phyloP scores from a whole-genome alignment of 805 yeast genomes.

The Clavispora vitiphila region DNA sequence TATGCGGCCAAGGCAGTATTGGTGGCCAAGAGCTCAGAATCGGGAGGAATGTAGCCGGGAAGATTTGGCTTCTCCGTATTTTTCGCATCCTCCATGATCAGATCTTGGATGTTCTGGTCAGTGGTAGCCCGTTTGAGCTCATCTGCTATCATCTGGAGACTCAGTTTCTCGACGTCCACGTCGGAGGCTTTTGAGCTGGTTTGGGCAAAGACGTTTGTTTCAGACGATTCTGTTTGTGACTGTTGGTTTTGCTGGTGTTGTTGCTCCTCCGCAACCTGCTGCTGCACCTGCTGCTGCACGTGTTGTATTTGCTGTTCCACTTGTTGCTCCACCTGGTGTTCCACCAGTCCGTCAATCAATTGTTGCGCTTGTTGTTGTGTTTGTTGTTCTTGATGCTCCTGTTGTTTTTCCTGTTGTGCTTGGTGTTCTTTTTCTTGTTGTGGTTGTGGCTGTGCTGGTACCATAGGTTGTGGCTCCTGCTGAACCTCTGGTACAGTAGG shows the following conservation, averaged over 20 bases:
- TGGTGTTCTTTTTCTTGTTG: neutral
- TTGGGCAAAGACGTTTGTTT: neutral
- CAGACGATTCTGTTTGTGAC: neutral
- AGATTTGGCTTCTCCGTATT: neutral
- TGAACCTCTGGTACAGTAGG: no score
- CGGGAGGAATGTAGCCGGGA: slow-evolving; percentile 28
- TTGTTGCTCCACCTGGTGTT: neutral
- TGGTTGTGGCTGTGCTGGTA: neutral
- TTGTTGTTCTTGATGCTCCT: neutral
- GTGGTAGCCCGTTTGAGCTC: slow-evolving; percentile 30
- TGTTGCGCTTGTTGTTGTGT: neutral
- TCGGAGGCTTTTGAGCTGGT: neutral
- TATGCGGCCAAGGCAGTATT: slow-evolving; percentile 39
- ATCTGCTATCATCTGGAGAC: slow-evolving; percentile 28
- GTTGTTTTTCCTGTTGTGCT: no score
- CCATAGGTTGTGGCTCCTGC: neutral
- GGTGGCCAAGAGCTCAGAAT: slow-evolving; percentile 38
- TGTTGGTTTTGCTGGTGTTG: neutral
- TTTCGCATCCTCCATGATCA: neutral
- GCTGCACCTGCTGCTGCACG: neutral
- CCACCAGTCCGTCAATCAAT: neutral
- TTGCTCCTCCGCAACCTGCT: neutral
- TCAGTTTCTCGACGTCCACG: slow-evolving; percentile 18
- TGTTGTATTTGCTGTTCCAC: neutral
- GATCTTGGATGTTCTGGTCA: slow-evolving; percentile 2